Base-by-base conservation (phyloP, 164 flowering plant genomes). In the Berberis thunbergii region DNA sequence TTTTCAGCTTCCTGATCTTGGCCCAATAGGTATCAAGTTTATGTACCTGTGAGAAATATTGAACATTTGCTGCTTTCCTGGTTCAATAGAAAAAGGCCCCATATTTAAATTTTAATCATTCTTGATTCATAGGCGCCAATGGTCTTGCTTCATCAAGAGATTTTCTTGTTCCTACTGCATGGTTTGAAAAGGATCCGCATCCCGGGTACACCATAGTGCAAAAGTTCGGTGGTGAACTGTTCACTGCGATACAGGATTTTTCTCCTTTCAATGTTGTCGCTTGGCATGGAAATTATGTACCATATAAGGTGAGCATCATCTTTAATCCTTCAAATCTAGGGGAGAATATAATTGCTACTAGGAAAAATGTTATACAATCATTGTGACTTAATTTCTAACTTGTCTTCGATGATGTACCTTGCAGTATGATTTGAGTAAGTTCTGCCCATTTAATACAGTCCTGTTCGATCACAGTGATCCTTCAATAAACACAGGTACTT, bases 221-320 rank as follows among this genome's bases (percentile, higher is more conserved):
- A 65, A 93, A 93, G 74, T 90, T 80, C 72, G 98, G 98, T 54
- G 97, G 98, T 38, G 93, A 90, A 74, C 78, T 94, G 2, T 94
- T 88, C 60, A 87, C 89, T 70, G 98, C 98, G 39, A 82, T 60
- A 67, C 98, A 94, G 73, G 92, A 94, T 74, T 94, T 90, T 71
- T 93, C 98, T 66, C 97, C 98, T 10, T 94, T 94, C 77, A 94
- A 94, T 72, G 96, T 94, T 46, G 97, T 86, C 64, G 96, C 98
- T 49, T 94, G 98, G 97, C 98, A 90, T 79, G 98, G 98, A n/a
- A 90, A 90, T 70, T 90, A 94, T 80, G 88, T 72, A 12, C 98
- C 98, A 3, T 94, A 84, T 67, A 94, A 94, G 98, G 98, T 90
- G 60, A 13, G 72, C 70, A 57, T 49, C 1, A 41, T 7, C 13